Evolutionary conservation across 441 rosid species (phyloP), one percentile per base, ranked within the genome.

Genomic region (Erodium trifolium): DNA sequence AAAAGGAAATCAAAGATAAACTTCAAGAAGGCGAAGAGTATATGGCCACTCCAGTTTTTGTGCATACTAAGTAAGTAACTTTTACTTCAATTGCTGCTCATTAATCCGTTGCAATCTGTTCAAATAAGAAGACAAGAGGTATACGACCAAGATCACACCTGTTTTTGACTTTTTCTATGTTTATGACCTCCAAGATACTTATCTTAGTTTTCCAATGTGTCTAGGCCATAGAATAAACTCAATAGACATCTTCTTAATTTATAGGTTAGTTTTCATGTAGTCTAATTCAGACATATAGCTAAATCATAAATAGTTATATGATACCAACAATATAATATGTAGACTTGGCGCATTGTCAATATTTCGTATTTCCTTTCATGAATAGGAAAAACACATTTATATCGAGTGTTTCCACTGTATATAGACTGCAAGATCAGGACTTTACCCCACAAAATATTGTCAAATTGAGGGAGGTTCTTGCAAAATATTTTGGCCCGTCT

Each of bases 11-110:
- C 66, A 81, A 78, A 72, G 91, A 87, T 57, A 83, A 82, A 76
- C 55, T 70, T 66, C 71, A 68, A 51, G 89, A 77, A 19, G 80
- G 82, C 67, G 88, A 77, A 77, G 92, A 87, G 67, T 85, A 84
- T 79, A 81, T 84, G 82, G 90, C 91, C 43, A 78, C 86, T 81
- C 91, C 91, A 66, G 82, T 90, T 71, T 83, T 88, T 82, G 91
- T 90, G 70, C 94, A 84, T 75, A 79, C 94, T 19, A 91, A 86
- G 94, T 90, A 73, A 81, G 92, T 77, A 73, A 59, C 68, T 66
- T 39, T 34, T 73, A 73, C 31, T 19, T 35, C 19, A 39, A 16
- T 53, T 53, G 9, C n/a, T 53, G 9, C 23, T 53, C 2, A 53
- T 53, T 14, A 53, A 5, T 53, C 10, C 16, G 18, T 53, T 16